Conservation (phyloP, 78 protist species). For the Blattamonas nauphoetae region DNA sequence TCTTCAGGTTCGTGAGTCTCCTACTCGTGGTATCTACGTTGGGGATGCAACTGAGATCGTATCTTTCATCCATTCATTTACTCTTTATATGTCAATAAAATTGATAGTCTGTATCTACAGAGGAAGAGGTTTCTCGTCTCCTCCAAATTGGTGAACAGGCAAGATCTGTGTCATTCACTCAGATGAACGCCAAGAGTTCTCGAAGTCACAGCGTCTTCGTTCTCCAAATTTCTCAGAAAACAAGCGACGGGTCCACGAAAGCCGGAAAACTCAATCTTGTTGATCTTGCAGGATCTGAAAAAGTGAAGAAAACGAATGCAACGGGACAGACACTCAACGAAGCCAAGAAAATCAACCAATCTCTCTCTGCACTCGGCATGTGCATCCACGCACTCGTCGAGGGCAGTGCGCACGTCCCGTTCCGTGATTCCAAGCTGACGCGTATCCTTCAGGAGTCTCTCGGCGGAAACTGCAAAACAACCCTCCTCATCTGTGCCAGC, state of each 20-base stretch:
- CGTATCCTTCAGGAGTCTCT: conserved; percentile 72
- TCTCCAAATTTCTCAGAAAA: conserved; percentile 40
- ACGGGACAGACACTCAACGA: conserved; percentile 50
- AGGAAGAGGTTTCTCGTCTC: conserved; percentile 40
- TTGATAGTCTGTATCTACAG: conserved; percentile 21
- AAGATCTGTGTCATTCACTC: conserved; percentile 52
- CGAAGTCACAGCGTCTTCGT: conserved; percentile 64
- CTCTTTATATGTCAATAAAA: background rate
- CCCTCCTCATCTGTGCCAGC: conserved; percentile 16
- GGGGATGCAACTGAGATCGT: background rate
- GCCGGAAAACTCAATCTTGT: conserved; percentile 66
- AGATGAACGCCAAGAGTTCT: conserved; percentile 55
- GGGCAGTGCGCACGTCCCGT: conserved; percentile 56
- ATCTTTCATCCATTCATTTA: background rate
- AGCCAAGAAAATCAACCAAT: conserved; percentile 68
- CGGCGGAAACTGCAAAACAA: conserved; percentile 66
- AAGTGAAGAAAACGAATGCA: conserved; percentile 68
- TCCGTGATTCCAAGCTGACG: conserved; percentile 80
- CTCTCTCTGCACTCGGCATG: conserved; percentile 67
- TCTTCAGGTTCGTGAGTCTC: conserved; percentile 11
- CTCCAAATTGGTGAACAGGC: conserved; percentile 42
- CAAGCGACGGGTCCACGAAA: conserved; percentile 23
- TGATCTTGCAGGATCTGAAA: conserved; percentile 83
- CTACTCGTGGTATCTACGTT: background rate
- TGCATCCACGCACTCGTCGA: conserved; percentile 74